Conservation (phyloP, 2,329 filamentous ascomycete species). For the Laburnicola sp. region DNA sequence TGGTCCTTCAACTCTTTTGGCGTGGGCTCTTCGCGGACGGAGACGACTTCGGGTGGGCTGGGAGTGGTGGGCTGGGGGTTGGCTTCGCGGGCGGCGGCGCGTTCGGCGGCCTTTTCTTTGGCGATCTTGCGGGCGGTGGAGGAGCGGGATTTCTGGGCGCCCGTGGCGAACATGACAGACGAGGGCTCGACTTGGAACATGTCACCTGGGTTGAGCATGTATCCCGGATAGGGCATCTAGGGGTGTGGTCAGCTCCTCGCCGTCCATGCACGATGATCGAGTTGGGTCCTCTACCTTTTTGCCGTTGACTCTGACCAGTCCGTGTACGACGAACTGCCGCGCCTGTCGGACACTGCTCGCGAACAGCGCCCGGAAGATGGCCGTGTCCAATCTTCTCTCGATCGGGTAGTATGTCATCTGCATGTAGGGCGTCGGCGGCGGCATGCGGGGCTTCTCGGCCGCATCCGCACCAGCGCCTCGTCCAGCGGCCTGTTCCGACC, state of each 20-base stretch:
- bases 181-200: conserved; percentile 96
- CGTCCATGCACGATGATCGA: no score
- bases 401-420: conserved; percentile 92
- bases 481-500: conserved; percentile 79
- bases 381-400: conserved; percentile 90
- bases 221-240: conserved; percentile 89
- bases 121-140: conserved; percentile 33
- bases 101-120: conserved; percentile 35
- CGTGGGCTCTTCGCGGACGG: conserved; percentile 31
- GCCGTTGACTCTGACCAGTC: conserved; percentile 92
- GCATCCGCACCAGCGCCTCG: conserved; percentile 69
- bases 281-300: conserved; percentile 68
- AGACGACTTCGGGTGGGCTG: conserved; percentile 5
- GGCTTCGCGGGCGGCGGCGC: conserved; percentile 30
- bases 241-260: conserved; percentile 6
- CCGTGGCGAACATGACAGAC: conserved; percentile 84
- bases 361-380: conserved; percentile 90
- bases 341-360: conserved; percentile 92
- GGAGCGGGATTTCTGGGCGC: conserved; percentile 62
- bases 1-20: conserved; percentile 39
- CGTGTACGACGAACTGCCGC: conserved; percentile 90
- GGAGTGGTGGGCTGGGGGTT: conserved; percentile 17
- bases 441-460: conserved; percentile 19
- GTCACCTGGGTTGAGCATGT: conserved; percentile 93
- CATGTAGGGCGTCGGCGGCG: conserved; percentile 78